Evolutionary conservation across 495 filamentous ascomycete species (phyloP).

Genomic region (Penicillium verhagenii): DNA sequence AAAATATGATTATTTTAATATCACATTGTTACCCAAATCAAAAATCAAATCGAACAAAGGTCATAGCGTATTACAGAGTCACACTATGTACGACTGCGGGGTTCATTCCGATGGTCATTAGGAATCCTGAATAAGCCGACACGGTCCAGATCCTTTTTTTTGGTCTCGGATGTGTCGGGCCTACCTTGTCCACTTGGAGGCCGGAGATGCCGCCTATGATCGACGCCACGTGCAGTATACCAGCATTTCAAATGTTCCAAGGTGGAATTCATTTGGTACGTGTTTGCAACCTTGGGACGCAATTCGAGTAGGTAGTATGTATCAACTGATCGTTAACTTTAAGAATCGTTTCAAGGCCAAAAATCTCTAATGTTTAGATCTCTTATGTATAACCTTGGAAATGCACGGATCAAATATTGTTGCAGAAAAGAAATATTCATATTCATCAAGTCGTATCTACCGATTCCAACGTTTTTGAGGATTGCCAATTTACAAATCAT

Average conservation of each 20-base stretch:
- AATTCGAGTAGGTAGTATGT: no score
- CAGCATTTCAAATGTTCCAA: no score
- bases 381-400: no score
- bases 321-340: no score
- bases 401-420: not conserved
- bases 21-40: not conserved
- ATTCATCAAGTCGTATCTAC: constrained; percentile 45
- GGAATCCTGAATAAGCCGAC: constrained; percentile 26
- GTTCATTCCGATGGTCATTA: constrained; percentile 2
- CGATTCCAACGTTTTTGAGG: constrained; percentile 29
- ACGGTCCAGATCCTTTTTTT: constrained; percentile 19
- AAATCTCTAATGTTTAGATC: no score
- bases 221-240: no score
- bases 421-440: not conserved
- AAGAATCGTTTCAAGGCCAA: no score
- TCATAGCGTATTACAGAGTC: not conserved
- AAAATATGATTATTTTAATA: not conserved
- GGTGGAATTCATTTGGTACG: no score
- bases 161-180: not conserved
- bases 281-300: no score
- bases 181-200: not conserved
- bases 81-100: constrained; percentile 19
- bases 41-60: not conserved
- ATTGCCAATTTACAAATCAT: constrained; percentile 34
- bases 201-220: not conserved